Base-by-base conservation (phyloP, 495 filamentous ascomycete genomes). In the Hypoxylon lienhwacheense region DNA sequence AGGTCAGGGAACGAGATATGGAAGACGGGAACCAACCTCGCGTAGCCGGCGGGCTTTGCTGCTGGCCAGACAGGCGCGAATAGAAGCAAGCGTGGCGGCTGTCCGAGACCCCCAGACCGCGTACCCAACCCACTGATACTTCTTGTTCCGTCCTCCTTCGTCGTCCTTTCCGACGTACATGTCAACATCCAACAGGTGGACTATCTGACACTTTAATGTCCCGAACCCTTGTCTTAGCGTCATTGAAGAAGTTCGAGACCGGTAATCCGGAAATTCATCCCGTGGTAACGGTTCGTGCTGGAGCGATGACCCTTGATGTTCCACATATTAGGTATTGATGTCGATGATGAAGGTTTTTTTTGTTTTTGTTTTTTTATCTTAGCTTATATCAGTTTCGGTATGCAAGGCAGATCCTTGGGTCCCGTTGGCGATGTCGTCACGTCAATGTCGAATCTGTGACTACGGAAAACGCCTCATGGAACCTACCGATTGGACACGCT, bases 1-100 rank as follows among this genome's bases (percentile, higher is more conserved):
- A 55, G 39, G 15, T 44, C 58, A 61, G 20, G 58, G 32, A 36
- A 33, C 29, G 48, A 50, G 42, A 14, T 46, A 39, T 48, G 47
- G 53, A 45, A 25, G 31, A 42, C 53, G 48, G 59, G 48, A 63
- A 63, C 59, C 47, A 44, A 53, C 53, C 40, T 63, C 34, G 34
- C 58, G 24, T 34, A 41, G 48, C 43, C 32, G 35, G 45, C 34
- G 33, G 50, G 5, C 40, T 55, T n/a, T 26, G 20, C 28, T 28
- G 10, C 32, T 54, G 12, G 29, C 44, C 29, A 47, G 41, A 28
- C 32, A 39, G 31, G 35, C 50, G 28, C 46, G 25, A 46, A 28
- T 32, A 28, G 26, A 22, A 45, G 43, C 8, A 47, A 37, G 16
- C 19, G 41, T 44, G 47, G 29, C 42, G 12, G 58, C 52, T 55